These are phyloP conservation scores for Anisodus acutangulus DNA, from an alignment of 257 asterid genomes.

Conservation along the genomic window DNA sequence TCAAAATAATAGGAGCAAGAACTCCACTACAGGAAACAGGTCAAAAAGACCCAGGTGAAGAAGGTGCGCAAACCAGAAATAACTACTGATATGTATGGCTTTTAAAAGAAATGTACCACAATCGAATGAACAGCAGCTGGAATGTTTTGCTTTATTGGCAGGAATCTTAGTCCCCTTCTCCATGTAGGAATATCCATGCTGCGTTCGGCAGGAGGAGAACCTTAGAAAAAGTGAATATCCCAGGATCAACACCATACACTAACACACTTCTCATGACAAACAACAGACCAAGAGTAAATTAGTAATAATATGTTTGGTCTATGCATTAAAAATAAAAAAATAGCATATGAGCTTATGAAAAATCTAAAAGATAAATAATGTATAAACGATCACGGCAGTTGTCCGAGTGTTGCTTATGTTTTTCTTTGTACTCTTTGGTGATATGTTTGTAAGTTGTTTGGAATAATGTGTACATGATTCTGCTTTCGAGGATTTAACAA, in stretches of 20 bases:
- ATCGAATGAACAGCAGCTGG: conserved; percentile 94
- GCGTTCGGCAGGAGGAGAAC: conserved; percentile 99
- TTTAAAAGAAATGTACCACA: conserved; percentile 60
- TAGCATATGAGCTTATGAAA: background rate
- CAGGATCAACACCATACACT: conserved; percentile 71
- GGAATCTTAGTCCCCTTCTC: conserved; percentile 74
- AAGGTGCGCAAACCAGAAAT: conserved; percentile 14
- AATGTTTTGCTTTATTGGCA: conserved; percentile 74
- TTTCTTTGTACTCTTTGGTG: background rate
- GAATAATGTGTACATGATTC: background rate
- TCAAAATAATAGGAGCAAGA: background rate
- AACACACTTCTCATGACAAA: conserved; percentile 14
- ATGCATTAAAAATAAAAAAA: background rate
- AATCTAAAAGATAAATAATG: background rate
- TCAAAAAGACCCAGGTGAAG: background rate
- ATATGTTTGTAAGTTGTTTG: background rate
- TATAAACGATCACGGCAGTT: background rate
- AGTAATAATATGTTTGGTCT: background rate
- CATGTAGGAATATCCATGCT: conserved; percentile 99
- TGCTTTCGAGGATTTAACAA: conserved; percentile 25
- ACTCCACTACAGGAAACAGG: background rate
- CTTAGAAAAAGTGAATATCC: conserved; percentile 94
- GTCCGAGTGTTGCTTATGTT: background rate
- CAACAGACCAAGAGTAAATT: background rate
- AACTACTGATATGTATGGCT: background rate